phyloP scores from a whole-genome alignment of 768 basidiomycete species.

The Macrocybe gigantea region DNA sequence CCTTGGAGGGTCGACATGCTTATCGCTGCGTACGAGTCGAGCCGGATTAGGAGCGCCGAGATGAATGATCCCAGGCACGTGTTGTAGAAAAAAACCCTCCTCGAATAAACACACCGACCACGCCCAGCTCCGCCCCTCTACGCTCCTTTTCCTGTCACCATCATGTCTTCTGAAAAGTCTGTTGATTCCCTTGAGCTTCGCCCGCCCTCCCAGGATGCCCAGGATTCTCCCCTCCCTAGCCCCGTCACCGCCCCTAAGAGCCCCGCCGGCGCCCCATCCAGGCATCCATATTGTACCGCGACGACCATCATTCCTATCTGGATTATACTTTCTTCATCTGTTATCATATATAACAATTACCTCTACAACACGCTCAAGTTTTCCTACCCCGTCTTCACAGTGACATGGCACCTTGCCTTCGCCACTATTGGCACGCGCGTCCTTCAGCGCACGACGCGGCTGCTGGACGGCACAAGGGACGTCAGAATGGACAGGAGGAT shows the following conservation, averaged over 20 bases:
- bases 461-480: slow-evolving; percentile 76
- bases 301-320: slow-evolving; percentile 82
- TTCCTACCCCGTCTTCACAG: slow-evolving; percentile 88
- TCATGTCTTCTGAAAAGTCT: slow-evolving; percentile 8
- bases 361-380: slow-evolving; percentile 80
- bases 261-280: slow-evolving; percentile 14
- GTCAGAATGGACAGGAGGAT: slow-evolving; percentile 73
- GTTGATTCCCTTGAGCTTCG: slow-evolving; percentile 1
- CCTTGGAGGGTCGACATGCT: slow-evolving; percentile 85
- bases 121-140: neutral
- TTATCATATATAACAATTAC: slow-evolving; percentile 96
- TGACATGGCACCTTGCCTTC: slow-evolving; percentile 79
- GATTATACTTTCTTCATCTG: slow-evolving; percentile 84
- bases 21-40: slow-evolving; percentile 11
- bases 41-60: slow-evolving; percentile 8
- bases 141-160: neutral
- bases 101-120: neutral
- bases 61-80: slow-evolving; percentile 9
- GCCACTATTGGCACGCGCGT: slow-evolving; percentile 84
- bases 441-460: slow-evolving; percentile 71
- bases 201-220: slow-evolving; percentile 4
- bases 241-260: slow-evolving; percentile 39
- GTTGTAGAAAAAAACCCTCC: slow-evolving; percentile 1
- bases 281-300: slow-evolving; percentile 52
- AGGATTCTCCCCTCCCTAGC: slow-evolving; percentile 40